Evolutionary conservation across 2,329 filamentous ascomycete genomes (phyloP), one percentile per base, ranked within the genome.

Genomic region (Eurotiales sp.): DNA sequence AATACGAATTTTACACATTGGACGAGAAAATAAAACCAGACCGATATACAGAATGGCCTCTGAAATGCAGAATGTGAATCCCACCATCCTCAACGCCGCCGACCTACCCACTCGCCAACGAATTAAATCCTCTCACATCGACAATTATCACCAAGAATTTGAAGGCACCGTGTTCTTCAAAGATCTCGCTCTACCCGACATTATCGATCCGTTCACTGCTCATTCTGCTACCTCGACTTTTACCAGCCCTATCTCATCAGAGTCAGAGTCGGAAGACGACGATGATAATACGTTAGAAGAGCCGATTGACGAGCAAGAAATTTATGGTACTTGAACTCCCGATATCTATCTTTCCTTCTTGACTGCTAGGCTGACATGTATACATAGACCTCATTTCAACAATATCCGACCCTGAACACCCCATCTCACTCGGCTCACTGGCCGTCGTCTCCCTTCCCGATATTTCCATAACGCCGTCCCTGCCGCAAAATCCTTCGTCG

Each of bases 381-480:
- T 41, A 49, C 57, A n/a, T n/a, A 93, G 92, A 99, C 74, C 80
- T 99, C 55, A 93, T 99, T 62, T 89, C 90, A 57, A 87, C 88
- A 60, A 96, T 99, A 64, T 92, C 89, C 21, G 93, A 99, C 69
- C 93, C 93, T 2, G 93, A 99, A 73, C 93, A 99, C 66, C 93
- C 93, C 32, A 83, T 96, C 48, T 95, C 92, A 2, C 81, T 99
- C 44, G 93, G 91, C 55, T 90, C 93, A 62, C 80, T 99, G 36
- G 90, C 91, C 29, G 93, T 99, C 47, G 90, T 99, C 59, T 96
- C 95, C 60, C 83, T 99, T n/a, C 85, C 88, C 27, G 93, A 99
- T 70, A 96, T 99, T 61, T 79, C 83, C 62, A 89, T 99, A 59
- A 77, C 76, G 40, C 82, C 85, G 44, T 80, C 86, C 6, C 79